A percentile compares a stretch with the other conserved stretches of the same genome.
Conservation (phyloP, 306 rosid genomes). For the Crotalaria pallida region DNA sequence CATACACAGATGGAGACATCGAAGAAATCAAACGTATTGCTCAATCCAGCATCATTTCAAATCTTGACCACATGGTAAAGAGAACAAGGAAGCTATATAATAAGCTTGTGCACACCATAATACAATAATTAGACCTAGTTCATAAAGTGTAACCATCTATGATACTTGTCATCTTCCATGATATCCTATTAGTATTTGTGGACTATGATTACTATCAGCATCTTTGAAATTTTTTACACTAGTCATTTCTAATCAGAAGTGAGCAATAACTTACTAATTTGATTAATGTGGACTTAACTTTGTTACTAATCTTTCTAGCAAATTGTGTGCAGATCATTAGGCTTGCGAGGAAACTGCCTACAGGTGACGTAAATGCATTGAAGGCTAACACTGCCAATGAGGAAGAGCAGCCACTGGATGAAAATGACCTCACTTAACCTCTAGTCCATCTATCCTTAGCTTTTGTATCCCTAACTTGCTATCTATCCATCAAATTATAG, state of each 20-base stretch:
- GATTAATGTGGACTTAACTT: background rate
- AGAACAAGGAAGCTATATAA: background rate
- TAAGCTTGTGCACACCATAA: too few species aligned
- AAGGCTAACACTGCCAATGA: slow-evolving; percentile 31
- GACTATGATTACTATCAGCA: background rate
- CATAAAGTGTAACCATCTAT: too few species aligned
- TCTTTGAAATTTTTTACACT: background rate
- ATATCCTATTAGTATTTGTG: background rate
- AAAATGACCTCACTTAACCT: slow-evolving; percentile 59
- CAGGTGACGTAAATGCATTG: slow-evolving; percentile 52
- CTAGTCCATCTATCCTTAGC: background rate
- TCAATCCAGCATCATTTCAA: slow-evolving; percentile 52
- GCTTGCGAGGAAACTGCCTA: slow-evolving; percentile 68
- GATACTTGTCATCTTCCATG: background rate
- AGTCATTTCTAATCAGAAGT: background rate
- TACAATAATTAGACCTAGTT: too few species aligned
- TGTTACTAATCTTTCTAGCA: background rate
- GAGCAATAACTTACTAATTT: background rate
- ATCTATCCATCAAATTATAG: too few species aligned
- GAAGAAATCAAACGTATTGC: slow-evolving; percentile 66
- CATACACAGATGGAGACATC: slow-evolving; percentile 56
- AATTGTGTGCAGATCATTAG: slow-evolving; percentile 53
- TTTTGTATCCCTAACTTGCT: background rate
- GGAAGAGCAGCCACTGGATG: slow-evolving; percentile 51
- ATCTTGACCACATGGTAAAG: slow-evolving; percentile 65